Base-by-base conservation (phyloP, 2,329 filamentous ascomycete genomes). In the Paraphaeosphaeria minitans region DNA sequence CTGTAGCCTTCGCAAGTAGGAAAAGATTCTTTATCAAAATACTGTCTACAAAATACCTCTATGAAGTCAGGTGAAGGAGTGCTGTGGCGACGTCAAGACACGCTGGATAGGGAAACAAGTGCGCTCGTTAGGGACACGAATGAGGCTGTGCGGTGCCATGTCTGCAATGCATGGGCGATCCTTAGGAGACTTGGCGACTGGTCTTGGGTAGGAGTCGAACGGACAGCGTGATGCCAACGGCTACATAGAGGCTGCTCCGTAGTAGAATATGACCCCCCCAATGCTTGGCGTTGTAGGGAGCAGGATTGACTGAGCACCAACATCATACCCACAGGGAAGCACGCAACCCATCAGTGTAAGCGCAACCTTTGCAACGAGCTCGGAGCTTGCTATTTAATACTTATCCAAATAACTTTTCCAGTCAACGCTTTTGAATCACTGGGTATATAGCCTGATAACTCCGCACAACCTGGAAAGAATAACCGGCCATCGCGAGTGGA, bases 31-130 rank as follows among this genome's bases (percentile, higher is more conserved):
- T 8, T 48, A 27, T 8, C 27, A 19, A 33, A 48, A 3, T 22
- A 19, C 13, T n/a, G n/a, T 43, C 19, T 43, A 43, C 21, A n/a
- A 19, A 43, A 19, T n/a, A 13, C 19, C 41, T 43, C n/a, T 43
- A 22, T 43, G 19, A 24, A 22, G 12, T 19, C 8, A 19, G 10
- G 41, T 4, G 3, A 48, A 13, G 14, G 14, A 16, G 9, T 14
- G n/a, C 14, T 10, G 31, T 22, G 47, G 31, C 47, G 47, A 50
- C 47, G 47, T 50, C 47, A 50, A 50, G n/a, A 50, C 47, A 50
- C n/a, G 47, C 47, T 50, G 6, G 47, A 39, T 50, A 14, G 7
- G 47, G 47, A 50, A 50, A 37, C 12, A 14, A 27, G 24, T 27
- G 24, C 29, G 47, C 47, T 50, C 5, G 47, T 50, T 50, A 14